These are phyloP conservation scores for Vicia villosa DNA, from an alignment of 306 rosid genomes.

Conservation along the genomic window DNA sequence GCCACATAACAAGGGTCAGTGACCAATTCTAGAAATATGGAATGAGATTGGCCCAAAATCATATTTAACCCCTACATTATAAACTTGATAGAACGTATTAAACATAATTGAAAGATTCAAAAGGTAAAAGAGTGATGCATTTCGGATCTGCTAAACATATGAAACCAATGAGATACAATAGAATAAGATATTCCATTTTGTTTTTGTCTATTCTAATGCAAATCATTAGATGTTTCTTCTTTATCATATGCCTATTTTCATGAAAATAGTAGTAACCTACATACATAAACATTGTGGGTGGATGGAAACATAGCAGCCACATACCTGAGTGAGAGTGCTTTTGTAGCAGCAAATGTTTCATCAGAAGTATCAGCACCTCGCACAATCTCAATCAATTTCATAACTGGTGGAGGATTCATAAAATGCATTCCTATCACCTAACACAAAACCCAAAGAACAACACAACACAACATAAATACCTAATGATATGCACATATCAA, in stretches of 20 bases:
- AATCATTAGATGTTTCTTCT: background rate
- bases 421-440: constrained; percentile 99
- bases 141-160: background rate
- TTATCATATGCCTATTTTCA: background rate
- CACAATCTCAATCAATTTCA: constrained; percentile 87
- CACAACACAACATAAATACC: too few relatives aligned
- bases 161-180: background rate
- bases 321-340: constrained; percentile 79
- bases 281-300: constrained; percentile 1
- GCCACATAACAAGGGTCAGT: background rate
- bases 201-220: background rate
- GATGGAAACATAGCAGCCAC: background rate
- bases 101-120: background rate
- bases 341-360: constrained; percentile 62
- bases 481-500: background rate
- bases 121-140: background rate
- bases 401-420: constrained; percentile 92
- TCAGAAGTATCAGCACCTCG: constrained; percentile 85
- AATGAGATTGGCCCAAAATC: background rate
- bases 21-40: background rate
- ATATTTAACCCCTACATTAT: background rate
- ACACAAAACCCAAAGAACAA: too few relatives aligned
- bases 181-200: background rate
- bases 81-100: background rate
- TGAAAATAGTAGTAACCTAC: background rate